Base-by-base conservation (phyloP, 345 rosid genomes). In the Nasturtium officinale region DNA sequence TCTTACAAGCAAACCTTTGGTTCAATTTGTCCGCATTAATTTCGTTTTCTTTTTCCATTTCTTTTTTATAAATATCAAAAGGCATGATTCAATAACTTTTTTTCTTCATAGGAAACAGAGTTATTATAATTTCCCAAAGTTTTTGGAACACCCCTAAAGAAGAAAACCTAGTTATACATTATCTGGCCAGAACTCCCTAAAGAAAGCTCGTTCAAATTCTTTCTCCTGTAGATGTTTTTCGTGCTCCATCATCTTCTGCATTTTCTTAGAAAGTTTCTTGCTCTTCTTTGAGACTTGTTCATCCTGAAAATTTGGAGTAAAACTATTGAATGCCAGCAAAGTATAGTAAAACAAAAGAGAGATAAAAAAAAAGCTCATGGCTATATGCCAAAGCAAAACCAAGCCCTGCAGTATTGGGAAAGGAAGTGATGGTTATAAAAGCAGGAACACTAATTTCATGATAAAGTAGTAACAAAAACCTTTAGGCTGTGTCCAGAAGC, bases 161-260 rank as follows among this genome's bases (percentile, higher is more conserved):
- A 53, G 17, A n/a, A 50, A 53, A 16, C 15, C 8, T 28, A 32
- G 5, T 86, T 83, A 90, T 56, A 93, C 92, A 85, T 93, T 90
- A 65, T 93, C 98, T 0, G 97, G 98, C 97, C 98, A 93, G 63
- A 93, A 93, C 77, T 90, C 96, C 42, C 92, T 82, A 42, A 71
- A 88, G 77, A 89, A 93, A 17, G 96, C 94, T 38, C 87, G 82
- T 51, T 89, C 88, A 16, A 93, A 90, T 75, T 93, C 97, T 59
- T 84, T 85, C 72, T 90, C 97, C 65, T 77, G 85, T 48, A 87
- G 37, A 2, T 37, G 79, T 74, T 87, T 76, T 78, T 89, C 98
- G 8, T 79, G 64, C 81, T 89, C 90, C 63, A 78, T 81, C 85
- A 86, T 75, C 85, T 87, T 93, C 81, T 86, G 80, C 81, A 82